Base-by-base conservation (phyloP, 441 rosid genomes). In the Raphanus hybrid region DNA sequence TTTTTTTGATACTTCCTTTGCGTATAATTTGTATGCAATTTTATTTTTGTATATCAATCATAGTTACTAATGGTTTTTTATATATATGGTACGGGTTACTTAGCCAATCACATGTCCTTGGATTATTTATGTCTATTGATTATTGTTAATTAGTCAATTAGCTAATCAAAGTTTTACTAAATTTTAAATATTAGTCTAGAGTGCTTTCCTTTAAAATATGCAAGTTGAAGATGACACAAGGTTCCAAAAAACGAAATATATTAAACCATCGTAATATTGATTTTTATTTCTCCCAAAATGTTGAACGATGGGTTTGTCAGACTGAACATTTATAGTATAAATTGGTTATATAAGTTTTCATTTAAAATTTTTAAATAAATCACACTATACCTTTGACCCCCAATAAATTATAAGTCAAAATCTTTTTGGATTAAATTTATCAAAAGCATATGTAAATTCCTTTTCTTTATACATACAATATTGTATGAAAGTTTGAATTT, bases 41-140 rank as follows among this genome's bases (percentile, higher is more conserved):
- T 43, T 60, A 8, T 1, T 15, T 26, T 8, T 9, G 14, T 54
- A 54, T 18, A 20, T 65, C 1, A 27, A 39, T 39, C 43, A 37
- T 6, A 39, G 52, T 45, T 45, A 11, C 52, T 41, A 37, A 14
- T 29, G 16, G 26, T 54, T 54, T 54, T 16, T 6, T 52, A 14
- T 16, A 50, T 15, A 50, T 15, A 61, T 14, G 8, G 1, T 39
- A 8, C 27, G 39, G 32, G 58, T 39, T 20, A 8, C 29, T 54
- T 55, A 27, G 65, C 59, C 71, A 41, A 67, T 57, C 6, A 52
- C 27, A 57, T 39, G 60, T 8, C 8, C 48, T 67, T 75, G 50
- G 3, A 6, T 59, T 9, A 67, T n/a, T 15, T 39, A 54, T 54
- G 20, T 58, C 2, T n/a, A 5, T 26, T 48, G 41, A 16, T 34